A percentile compares a stretch with the other conserved stretches of the same genome.
These are phyloP conservation scores for Xylaria sp. DNA, from an alignment of 495 filamentous ascomycete species.

Conservation along the genomic window DNA sequence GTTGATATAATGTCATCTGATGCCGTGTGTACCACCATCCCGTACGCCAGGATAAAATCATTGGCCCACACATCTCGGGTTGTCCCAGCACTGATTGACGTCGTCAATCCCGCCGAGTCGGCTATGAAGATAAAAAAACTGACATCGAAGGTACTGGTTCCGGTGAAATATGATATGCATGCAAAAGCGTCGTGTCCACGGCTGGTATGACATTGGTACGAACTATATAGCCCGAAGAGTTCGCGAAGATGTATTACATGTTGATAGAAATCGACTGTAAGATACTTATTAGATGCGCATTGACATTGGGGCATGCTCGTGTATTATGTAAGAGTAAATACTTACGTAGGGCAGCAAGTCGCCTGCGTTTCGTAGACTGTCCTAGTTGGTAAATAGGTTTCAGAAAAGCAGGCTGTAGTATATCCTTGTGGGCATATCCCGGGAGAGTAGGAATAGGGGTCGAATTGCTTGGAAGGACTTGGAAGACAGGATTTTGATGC, in stretches of 20 bases:
- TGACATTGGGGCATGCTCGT: too few relatives aligned
- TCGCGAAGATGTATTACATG: not conserved
- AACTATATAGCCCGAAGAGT: not conserved
- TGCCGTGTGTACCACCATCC: too few relatives aligned
- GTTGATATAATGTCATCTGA: too few relatives aligned
- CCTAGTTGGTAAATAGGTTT: not conserved
- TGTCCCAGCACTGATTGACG: too few relatives aligned
- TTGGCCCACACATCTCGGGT: too few relatives aligned
- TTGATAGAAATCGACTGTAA: not conserved
- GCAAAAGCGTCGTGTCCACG: not conserved
- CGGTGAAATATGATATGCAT: not conserved
- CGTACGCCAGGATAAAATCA: too few relatives aligned
- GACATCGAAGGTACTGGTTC: not conserved
- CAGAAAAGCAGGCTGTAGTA: not conserved
- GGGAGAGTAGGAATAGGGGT: not conserved
- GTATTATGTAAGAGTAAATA: not conserved
- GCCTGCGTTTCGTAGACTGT: not conserved
- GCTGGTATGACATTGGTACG: not conserved
- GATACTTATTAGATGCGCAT: not conserved
- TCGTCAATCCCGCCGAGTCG: not conserved
- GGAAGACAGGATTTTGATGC: not conserved
- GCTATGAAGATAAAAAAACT: not conserved
- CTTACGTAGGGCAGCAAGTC: not conserved
- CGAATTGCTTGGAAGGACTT: not conserved
- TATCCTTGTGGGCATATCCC: not conserved